These are phyloP conservation scores for Cryphonectria nitschkei DNA, from an alignment of 2,329 filamentous ascomycete species.

Conservation along the genomic window DNA sequence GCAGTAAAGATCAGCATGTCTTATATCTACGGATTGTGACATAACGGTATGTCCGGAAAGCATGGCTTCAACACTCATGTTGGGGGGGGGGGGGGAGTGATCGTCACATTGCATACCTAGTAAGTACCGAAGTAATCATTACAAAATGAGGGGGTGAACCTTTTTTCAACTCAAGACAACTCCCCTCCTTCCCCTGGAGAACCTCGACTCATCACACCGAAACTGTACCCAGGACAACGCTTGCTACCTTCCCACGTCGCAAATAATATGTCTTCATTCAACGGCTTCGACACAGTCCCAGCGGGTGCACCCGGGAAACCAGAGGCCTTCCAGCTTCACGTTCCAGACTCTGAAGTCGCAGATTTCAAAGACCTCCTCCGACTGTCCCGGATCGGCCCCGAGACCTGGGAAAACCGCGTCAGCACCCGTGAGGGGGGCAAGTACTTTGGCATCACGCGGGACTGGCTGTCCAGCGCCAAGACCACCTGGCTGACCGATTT, in stretches of 20 bases:
- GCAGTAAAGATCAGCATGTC: background rate
- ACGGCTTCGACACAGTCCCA: slow-evolving; percentile 15
- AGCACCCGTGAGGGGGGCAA: slow-evolving; percentile 3
- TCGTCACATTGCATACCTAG: no score
- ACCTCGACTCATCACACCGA: background rate
- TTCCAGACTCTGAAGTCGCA: background rate
- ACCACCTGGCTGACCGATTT: slow-evolving; percentile 48
- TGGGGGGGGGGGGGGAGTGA: background rate
- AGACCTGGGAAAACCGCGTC: slow-evolving; percentile 14
- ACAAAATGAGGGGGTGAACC: background rate
- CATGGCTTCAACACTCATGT: background rate
- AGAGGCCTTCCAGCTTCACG: slow-evolving; percentile 10
- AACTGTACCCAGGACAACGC: no score
- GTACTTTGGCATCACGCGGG: slow-evolving; percentile 16
- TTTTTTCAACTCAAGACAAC: background rate
- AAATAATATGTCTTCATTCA: slow-evolving; percentile 8
- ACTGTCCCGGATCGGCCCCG: slow-evolving; percentile 13
- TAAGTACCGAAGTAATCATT: background rate
- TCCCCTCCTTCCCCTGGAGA: background rate
- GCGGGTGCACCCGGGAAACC: slow-evolving; percentile 1
- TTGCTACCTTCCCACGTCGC: no score
- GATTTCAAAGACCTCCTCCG: slow-evolving; percentile 14
- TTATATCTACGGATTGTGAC: background rate
- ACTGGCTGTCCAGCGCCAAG: slow-evolving; percentile 28
- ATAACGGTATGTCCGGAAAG: background rate